Conservation (phyloP, 2,329 filamentous ascomycete species). For the Aspergillus brasiliensis region DNA sequence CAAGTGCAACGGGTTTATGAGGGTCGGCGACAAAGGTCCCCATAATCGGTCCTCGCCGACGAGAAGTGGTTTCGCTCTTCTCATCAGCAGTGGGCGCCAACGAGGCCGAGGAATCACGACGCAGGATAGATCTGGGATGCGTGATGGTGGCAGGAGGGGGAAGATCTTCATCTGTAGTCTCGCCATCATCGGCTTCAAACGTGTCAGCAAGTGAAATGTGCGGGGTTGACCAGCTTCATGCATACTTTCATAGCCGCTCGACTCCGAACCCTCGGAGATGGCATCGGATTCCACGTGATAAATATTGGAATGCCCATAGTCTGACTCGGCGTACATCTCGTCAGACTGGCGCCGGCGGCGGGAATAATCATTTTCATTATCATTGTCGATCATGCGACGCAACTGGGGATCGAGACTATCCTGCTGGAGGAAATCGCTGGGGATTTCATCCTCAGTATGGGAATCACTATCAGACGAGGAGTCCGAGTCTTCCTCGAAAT, state of each 20-base stretch:
- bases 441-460: constrained; percentile 63
- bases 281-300: constrained; percentile 51
- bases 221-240: constrained; percentile 28
- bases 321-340: constrained; percentile 42
- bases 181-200: constrained; percentile 58
- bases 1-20: constrained; percentile 50
- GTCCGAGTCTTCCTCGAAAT: constrained; percentile 66
- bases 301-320: constrained; percentile 45
- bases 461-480: constrained; percentile 63
- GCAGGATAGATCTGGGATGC: constrained; percentile 53
- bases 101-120: constrained; percentile 49
- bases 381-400: constrained; percentile 71
- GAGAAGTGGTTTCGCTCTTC: constrained; percentile 33
- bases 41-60: constrained; percentile 49
- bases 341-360: constrained; percentile 37
- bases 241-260: constrained; percentile 63
- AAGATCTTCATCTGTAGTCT: constrained; percentile 62
- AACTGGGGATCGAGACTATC: constrained; percentile 71
- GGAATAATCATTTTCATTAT: constrained; percentile 51
- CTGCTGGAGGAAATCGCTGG: constrained; percentile 77
- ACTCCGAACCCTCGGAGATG: constrained; percentile 38
- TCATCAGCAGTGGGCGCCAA: constrained; percentile 48
- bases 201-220: constrained; percentile 47
- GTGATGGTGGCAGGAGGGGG: constrained; percentile 51
- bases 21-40: constrained; percentile 52